A percentile compares a stretch with the other conserved stretches of the same genome.
Conservation (phyloP, 2,329 filamentous ascomycete species). For the Juglanconis oblonga region DNA sequence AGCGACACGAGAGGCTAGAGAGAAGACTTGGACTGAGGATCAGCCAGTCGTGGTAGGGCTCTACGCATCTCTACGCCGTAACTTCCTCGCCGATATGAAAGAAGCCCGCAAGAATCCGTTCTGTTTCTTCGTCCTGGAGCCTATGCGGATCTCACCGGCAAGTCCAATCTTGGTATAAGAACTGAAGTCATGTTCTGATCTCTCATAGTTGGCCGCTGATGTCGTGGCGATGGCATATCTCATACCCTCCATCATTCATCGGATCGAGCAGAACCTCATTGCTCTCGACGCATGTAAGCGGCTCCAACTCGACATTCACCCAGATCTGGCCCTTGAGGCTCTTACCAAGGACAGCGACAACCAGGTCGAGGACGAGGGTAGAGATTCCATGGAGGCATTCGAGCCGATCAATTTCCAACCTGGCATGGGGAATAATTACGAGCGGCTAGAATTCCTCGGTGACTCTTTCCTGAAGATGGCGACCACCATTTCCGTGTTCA, state of each 20-base stretch:
- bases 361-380: constrained; percentile 62
- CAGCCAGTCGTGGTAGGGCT: constrained; percentile 81
- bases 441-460: constrained; percentile 88
- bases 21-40: constrained; percentile 54
- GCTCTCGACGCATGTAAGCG: constrained; percentile 69
- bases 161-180: constrained; percentile 31
- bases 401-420: constrained; percentile 71
- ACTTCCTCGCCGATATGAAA: constrained; percentile 67
- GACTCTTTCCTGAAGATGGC: constrained; percentile 96
- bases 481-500: constrained; percentile 84
- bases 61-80: constrained; percentile 72
- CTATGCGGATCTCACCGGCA: constrained; percentile 73
- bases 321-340: constrained; percentile 77
- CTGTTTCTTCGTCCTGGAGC: constrained; percentile 74
- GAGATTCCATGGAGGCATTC: constrained; percentile 25
- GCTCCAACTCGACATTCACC: constrained; percentile 62
- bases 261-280: constrained; percentile 79
- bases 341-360: constrained; percentile 92
- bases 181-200: constrained; percentile 18
- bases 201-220: constrained; percentile 58
- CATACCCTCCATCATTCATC: constrained; percentile 81
- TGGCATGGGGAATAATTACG: constrained; percentile 93
- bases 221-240: constrained; percentile 71
- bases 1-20: constrained; percentile 12
- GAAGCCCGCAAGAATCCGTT: constrained; percentile 14